Base-by-base conservation (phyloP, 257 asterid genomes). In the Solanum verrucosum region DNA sequence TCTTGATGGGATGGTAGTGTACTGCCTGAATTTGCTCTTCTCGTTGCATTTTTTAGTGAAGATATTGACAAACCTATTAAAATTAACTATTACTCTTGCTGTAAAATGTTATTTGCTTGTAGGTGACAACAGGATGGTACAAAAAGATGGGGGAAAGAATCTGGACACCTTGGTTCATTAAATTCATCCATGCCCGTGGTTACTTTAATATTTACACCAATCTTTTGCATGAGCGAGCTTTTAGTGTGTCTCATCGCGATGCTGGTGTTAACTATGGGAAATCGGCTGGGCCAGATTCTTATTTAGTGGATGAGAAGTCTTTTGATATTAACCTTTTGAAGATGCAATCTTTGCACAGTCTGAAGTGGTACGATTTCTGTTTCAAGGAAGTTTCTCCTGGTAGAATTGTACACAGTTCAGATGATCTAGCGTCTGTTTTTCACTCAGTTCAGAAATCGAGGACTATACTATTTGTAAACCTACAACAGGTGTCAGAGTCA, bases 161-260 rank as follows among this genome's bases (percentile, higher is more conserved):
- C 63, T 97, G 99, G 99, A 97, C 99, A 63, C 99, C 99, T 4
- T 97, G 99, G 99, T 97, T 97, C 89, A 94, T 97, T 84, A 96
- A 97, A 88, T 97, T 97, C 89, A 92, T 96, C 79, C 98, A 97
- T 20, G 92, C 95, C 84, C 98, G 88, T 49, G 96, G 98, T 27
- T 97, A 97, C 88, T 97, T 93, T 86, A 97, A 95, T 90, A 91
- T 97, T 8, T 95, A 96, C 86, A 95, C 99, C 84, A 94, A 96
- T 89, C 94, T 97, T 89, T 92, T 23, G 91, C 92, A 93, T 21
- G 96, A 93, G 92, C 90, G 93, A 88, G 99, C 99, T 46, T 94
- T 97, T 59, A 95, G 98, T 89, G 87, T 94, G 87, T 96, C 99
- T 56, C 99, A 96, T 85, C 95, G 99, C 86, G 99, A 96, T 87